phyloP scores from a whole-genome alignment of 768 basidiomycete species.

The Boletus barrowsii region DNA sequence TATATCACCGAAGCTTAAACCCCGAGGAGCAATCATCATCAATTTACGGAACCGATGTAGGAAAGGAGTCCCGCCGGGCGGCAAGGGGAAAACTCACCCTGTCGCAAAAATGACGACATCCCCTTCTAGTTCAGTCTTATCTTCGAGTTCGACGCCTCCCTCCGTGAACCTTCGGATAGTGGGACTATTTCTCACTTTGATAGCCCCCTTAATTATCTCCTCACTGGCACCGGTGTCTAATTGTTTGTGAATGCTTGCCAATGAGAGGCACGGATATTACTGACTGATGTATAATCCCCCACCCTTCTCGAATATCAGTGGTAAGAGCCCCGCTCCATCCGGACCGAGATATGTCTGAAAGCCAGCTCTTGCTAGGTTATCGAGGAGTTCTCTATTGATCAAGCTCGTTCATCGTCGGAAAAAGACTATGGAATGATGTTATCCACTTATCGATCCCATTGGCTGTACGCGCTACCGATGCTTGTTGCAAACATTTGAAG shows the following conservation, averaged over 20 bases:
- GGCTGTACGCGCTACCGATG: neutral
- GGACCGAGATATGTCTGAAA: constrained; percentile 38
- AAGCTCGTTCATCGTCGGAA: neutral
- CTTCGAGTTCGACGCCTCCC: constrained; percentile 27
- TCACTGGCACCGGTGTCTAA: constrained; percentile 40
- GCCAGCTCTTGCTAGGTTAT: constrained; percentile 35
- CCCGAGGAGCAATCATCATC: neutral
- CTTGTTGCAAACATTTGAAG: constrained; percentile 12
- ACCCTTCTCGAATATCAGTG: constrained; percentile 29
- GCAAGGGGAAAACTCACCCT: constrained; percentile 20
- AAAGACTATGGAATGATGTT: neutral
- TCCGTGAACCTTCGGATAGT: constrained; percentile 27
- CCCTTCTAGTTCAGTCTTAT: constrained; percentile 23
- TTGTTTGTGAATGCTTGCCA: neutral
- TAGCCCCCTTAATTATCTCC: constrained; percentile 46
- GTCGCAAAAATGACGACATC: constrained; percentile 35
- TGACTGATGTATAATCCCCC: constrained; percentile 42
- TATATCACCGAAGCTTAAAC: constrained; percentile 44
- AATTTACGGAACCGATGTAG: neutral
- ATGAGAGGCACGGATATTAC: neutral
- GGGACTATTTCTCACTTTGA: constrained; percentile 46
- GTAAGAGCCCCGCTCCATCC: constrained; percentile 35
- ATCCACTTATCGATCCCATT: constrained; percentile 24
- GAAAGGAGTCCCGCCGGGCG: neutral
- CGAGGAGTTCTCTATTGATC: constrained; percentile 34